Evolutionary conservation across 257 asterid species (phyloP), one percentile per base, ranked within the genome.

Genomic region (Lithospermum erythrorhizon): DNA sequence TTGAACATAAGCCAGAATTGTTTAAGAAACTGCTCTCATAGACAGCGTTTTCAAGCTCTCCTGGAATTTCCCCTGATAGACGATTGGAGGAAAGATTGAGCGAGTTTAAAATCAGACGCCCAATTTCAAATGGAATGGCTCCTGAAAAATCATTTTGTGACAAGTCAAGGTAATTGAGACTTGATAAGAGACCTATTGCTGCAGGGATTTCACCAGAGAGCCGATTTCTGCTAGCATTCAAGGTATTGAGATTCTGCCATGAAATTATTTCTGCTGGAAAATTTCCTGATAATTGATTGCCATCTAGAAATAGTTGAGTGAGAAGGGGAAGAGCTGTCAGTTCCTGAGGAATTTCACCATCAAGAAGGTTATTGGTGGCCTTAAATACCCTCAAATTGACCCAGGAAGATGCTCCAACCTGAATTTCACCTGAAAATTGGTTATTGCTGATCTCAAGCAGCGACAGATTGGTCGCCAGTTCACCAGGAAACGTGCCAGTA

Each of bases 201-300:
- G 75, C 60, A 6, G 98, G 98, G 59, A 91, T 91, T 69, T 66
- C 75, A 4, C 98, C 98, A 3, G 79, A 79, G 13, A 91, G 75
- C 51, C 67, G 83, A 71, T 91, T 91, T 51, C 82, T 53, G n/a
- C 90, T 76, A 37, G 81, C 78, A 65, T 68, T 68, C 66, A 91
- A 65, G 53, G 61, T 62, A 21, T 74, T 45, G 11, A 91, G 73
- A 11, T 82, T 68, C 55, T 54, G 70, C 98, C 98, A 91, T 9
- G 95, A 87, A 61, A 77, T 35, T 41, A 88, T 79, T 20, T 56
- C 64, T 6, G 82, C 63, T 3, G 97, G 96, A 24, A 91, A 62
- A 23, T 37, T 23, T n/a, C 96, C 95, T 2, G 83, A 81, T 30
- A 88, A 73, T 7, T 30, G 78, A 76, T 91, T 91, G 3, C 87